Evolutionary conservation across 148 eudicot genomes (phyloP), one percentile per base, ranked within the genome.

Genomic region (Chenopodium suecicum): DNA sequence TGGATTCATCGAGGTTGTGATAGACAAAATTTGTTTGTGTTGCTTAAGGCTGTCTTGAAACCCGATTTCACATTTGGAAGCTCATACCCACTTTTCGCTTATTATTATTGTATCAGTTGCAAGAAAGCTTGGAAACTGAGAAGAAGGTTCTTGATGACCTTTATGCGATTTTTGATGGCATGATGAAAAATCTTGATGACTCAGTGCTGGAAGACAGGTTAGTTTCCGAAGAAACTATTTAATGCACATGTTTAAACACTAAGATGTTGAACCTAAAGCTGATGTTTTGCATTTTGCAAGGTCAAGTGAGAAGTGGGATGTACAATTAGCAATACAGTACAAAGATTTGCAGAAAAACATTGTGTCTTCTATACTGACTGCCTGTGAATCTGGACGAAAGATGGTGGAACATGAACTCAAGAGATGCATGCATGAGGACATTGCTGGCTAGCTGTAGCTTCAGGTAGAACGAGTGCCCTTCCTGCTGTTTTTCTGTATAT

Each of bases 251-350:
- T 69, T 81, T 19, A 54, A 64, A n/a, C 48, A 68, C 50, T 27
- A 27, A 46, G 73, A 72, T 54, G 54, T 60, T 69, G 62, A 50
- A 73, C 17, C 48, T 75, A 31, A 83, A 8, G 22, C 44, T n/a
- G 16, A 71, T 27, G 29, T 17, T 22, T 74, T 46, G 25, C 12
- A 34, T 16, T 71, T 17, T 83, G 41, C 75, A 19, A 85, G 92
- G 87, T 79, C 79, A 74, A 86, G 71, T 56, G 25, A 48, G 2
- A 76, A 79, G 78, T 91, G 97, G 98, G 97, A 95, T 87, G 94
- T 95, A 41, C 88, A 92, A 85, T 89, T 95, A 79, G 98, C 97
- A 65, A 44, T 87, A 84, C 79, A 84, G 34, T 93, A 82, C 90
- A 93, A 90, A 80, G 89, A 85, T 78, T 71, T 80, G 58, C 97